Base-by-base conservation (phyloP, 225 moss, liverwort and hornwort genomes). In the Asterella californica region DNA sequence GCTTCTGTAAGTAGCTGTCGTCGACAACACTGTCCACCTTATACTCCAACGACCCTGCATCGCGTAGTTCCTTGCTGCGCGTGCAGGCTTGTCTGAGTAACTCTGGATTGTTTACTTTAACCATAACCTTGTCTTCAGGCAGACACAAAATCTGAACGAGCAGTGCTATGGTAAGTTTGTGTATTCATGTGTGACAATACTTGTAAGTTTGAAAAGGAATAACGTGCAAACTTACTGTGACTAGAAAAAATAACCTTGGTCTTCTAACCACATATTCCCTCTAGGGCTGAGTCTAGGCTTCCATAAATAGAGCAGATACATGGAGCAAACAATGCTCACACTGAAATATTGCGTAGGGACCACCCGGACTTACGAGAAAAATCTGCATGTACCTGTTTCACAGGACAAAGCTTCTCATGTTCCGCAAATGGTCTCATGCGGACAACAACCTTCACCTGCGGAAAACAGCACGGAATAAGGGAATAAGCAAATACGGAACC, bases 21-120 rank as follows among this genome's bases (percentile, higher is more conserved):
- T 94, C 94, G 21, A 94, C 75, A 14, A 91, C 92, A 52, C 81
- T 82, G 84, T 94, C 91, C 70, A 92, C 87, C 55, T 87, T 91
- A 86, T 91, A 94, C 63, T 92, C 92, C 82, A 81, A 46, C 25
- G 66, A 10, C 36, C 76, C 66, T 50, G 47, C 53, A 5, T 83
- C 87, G 48, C 55, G 80, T 75, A 70, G 67, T 53, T 89, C 88
- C 46, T 81, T 78, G 70, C 83, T 88, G 59, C 77, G 84, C 72
- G 70, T 83, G 49, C 80, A 30, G 21, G 54, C 59, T 12, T 78
- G 83, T 22, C 80, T 88, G 36, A 80, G 80, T 25, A 84, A 79
- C 11, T 86, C 78, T 10, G 33, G 38, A 68, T 90, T 90, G 76
- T 94, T 85, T 59, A 92, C 91, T 79, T 91, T 92, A 69, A 91